phyloP scores from a whole-genome alignment of 176 grass and related monocot genomes.

The Oryza officinalis region DNA sequence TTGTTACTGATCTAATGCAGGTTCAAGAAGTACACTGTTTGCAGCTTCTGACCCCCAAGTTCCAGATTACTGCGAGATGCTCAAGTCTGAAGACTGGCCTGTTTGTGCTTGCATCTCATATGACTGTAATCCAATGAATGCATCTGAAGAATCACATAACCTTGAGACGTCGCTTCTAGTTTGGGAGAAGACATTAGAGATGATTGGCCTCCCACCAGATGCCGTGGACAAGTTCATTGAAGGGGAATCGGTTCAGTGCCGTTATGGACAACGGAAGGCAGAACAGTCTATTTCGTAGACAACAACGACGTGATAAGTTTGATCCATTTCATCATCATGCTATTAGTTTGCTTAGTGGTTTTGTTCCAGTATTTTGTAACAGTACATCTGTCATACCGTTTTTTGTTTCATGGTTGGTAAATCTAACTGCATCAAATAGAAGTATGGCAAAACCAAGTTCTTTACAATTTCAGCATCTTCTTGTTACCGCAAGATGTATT shows the following conservation, averaged over 20 bases:
- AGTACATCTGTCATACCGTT: neutral
- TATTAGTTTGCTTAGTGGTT: constrained; percentile 20
- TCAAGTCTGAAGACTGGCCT: constrained; percentile 95
- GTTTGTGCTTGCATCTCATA: constrained; percentile 85
- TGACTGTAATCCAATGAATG: constrained; percentile 84
- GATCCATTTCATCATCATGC: neutral
- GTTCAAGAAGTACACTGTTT: constrained; percentile 84
- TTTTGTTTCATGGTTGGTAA: neutral
- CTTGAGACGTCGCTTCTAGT: constrained; percentile 63
- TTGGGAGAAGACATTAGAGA: constrained; percentile 89
- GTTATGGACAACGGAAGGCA: constrained; percentile 42
- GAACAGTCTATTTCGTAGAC: constrained; percentile 30
- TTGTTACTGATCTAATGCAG: constrained; percentile 40
- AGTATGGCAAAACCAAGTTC: neutral
- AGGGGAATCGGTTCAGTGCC: constrained; percentile 66
- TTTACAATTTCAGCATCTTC: too few species aligned
- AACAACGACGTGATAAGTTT: neutral
- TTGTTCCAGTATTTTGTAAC: constrained; percentile 5
- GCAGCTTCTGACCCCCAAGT: constrained; percentile 87
- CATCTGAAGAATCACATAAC: constrained; percentile 93
- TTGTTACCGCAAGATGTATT: too few species aligned
- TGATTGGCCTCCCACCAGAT: constrained; percentile 70
- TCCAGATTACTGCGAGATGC: constrained; percentile 70
- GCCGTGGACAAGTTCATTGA: constrained; percentile 75
- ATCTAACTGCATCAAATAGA: neutral